Conservation (phyloP, 257 asterid genomes). For the Fraxinus quadrangulata region DNA sequence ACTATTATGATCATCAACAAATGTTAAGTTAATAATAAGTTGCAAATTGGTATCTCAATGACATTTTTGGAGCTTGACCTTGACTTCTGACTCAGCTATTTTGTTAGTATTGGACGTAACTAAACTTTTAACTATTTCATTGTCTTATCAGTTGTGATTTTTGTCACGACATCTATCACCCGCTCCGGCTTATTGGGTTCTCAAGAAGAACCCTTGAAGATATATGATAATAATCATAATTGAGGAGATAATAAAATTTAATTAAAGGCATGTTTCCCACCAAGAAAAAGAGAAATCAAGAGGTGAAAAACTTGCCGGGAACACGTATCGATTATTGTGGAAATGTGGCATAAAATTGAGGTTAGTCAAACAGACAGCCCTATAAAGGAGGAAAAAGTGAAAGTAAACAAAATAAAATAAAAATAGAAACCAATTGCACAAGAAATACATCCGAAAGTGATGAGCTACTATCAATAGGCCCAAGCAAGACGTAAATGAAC, state of each 20-base stretch:
- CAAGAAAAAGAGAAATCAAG: background rate
- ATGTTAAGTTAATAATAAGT: no score
- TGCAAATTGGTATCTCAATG: no score
- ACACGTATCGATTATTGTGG: background rate
- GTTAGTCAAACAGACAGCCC: constrained; percentile 18
- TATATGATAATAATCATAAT: background rate
- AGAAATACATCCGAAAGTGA: background rate
- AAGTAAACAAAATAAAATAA: background rate
- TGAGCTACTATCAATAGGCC: no score
- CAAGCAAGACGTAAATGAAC: no score
- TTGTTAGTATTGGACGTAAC: background rate
- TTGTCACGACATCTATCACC: background rate
- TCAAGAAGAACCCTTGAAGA: background rate
- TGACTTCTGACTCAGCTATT: no score
- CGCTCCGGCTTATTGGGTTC: background rate
- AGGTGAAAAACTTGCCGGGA: background rate
- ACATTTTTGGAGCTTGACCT: no score
- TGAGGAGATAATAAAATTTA: background rate
- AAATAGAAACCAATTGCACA: background rate
- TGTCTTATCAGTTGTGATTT: background rate
- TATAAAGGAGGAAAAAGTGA: background rate
- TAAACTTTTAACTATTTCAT: background rate
- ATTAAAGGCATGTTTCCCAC: constrained; percentile 10
- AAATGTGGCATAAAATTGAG: background rate
- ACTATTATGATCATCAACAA: no score